phyloP scores from a whole-genome alignment of 2,329 filamentous ascomycete species.

The Nannizziopsis arthrosporioides region DNA sequence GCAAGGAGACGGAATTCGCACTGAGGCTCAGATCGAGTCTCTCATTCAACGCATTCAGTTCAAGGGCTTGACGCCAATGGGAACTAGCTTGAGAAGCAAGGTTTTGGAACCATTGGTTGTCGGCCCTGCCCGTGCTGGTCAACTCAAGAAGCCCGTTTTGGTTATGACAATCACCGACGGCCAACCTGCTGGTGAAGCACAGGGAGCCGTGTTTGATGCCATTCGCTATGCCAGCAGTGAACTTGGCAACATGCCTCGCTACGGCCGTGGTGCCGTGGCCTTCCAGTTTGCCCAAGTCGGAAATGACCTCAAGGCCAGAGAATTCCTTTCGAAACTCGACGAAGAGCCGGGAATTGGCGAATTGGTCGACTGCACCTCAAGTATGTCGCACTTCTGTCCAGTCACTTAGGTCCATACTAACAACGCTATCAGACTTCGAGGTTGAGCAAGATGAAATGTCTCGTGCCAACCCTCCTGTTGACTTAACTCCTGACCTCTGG shows the following conservation, averaged over 20 bases:
- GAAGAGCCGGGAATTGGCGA: constrained; percentile 50
- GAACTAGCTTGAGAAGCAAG: constrained; percentile 50
- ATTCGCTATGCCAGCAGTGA: constrained; percentile 46
- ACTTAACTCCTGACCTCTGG: constrained; percentile 55
- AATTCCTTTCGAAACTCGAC: constrained; percentile 54
- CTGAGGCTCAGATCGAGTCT: constrained; percentile 46
- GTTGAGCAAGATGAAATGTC: constrained; percentile 57
- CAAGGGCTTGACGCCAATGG: constrained; percentile 56
- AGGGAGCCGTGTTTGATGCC: constrained; percentile 45
- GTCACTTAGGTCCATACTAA: constrained; percentile 9
- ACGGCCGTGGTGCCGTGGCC: constrained; percentile 48
- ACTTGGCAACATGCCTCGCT: constrained; percentile 38
- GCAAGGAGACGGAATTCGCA: constrained; percentile 44
- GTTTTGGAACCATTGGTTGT: constrained; percentile 52
- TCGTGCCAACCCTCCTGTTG: constrained; percentile 48
- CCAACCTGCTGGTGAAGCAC: constrained; percentile 52
- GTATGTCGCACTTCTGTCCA: constrained; percentile 33
- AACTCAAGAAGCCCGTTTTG: constrained; percentile 51
- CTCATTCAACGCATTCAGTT: constrained; percentile 50
- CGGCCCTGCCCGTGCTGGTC: constrained; percentile 39
- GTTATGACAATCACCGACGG: constrained; percentile 57
- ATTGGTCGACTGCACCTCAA: constrained; percentile 57
- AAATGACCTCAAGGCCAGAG: constrained; percentile 52
- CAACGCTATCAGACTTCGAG: constrained; percentile 45
- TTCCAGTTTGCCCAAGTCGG: constrained; percentile 61